Evolutionary conservation across 1,284 basidiomycete species (phyloP).

Genomic region (Rhodotorula sp.): DNA sequence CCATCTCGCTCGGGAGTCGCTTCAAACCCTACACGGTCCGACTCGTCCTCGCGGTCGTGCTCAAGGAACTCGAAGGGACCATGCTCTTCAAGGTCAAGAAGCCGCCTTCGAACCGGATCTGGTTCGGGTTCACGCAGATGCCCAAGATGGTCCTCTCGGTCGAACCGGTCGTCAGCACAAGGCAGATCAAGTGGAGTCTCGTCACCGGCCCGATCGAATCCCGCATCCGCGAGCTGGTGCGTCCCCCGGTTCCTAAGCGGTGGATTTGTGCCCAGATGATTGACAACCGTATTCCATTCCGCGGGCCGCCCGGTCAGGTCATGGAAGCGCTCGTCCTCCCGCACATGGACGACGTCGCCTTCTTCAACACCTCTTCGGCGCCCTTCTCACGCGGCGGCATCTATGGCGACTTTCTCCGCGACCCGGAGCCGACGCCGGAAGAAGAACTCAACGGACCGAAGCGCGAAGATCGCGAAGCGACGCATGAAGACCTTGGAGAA

Average conservation of each 20-base stretch:
- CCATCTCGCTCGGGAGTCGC: constrained; percentile 58
- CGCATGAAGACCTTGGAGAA: neutral
- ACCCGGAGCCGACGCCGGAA: constrained; percentile 1
- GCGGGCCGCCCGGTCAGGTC: too few relatives aligned
- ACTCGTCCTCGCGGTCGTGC: constrained; percentile 76
- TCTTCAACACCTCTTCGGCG: constrained; percentile 70
- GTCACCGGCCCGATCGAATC: constrained; percentile 86
- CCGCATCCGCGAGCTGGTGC: constrained; percentile 83
- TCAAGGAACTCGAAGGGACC: constrained; percentile 88
- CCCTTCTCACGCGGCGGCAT: constrained; percentile 80
- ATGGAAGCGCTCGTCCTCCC: constrained; percentile 90
- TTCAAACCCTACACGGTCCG: constrained; percentile 86
- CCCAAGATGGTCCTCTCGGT: constrained; percentile 86
- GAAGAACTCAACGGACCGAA: constrained; percentile 13
- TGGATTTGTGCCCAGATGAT: too few relatives aligned
- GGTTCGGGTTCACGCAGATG: constrained; percentile 95
- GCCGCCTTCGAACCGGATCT: constrained; percentile 92
- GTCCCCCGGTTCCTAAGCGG: too few relatives aligned
- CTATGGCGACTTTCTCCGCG: constrained; percentile 62
- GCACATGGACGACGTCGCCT: constrained; percentile 96
- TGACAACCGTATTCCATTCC: too few relatives aligned
- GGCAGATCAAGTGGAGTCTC: constrained; percentile 88
- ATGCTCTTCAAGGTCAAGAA: constrained; percentile 85
- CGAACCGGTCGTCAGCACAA: constrained; percentile 88
- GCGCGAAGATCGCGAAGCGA: constrained; percentile 1